Evolutionary conservation across 768 basidiomycete genomes (phyloP), one percentile per base, ranked within the genome.

Genomic region (button mushroom (Agaricus bisporus)): DNA sequence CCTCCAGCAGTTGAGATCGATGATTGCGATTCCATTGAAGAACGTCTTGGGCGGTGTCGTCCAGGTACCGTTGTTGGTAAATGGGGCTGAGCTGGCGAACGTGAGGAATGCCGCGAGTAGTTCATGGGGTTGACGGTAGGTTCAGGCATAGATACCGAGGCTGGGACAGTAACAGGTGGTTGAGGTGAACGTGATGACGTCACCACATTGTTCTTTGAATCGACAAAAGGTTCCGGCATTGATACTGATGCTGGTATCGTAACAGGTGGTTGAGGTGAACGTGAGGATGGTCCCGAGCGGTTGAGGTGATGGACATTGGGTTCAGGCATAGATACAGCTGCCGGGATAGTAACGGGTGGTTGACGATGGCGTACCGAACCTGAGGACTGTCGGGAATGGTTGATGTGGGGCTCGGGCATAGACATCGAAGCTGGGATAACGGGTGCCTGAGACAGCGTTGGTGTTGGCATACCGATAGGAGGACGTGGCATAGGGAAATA

Each of bases 401-500:
- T 32, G 32, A 32, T 7, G 11, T 32, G 7, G 11, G 32, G 32
- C 5, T 32, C 32, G 11, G 32, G 32, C 22, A 22, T 22, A 22
- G 22, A 22, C 22, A 22, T 22, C 22, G 22, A 22, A 22, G 22
- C 22, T 12, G 37, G 36, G 10, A 25, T 38, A 18, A 39, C 36
- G 18, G 18, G 48, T 6, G 36, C 35, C 26, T 39, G 48, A 18
- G 48, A 18, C 36, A 17, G 3, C 18, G 18, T 29, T 9, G 53
- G 46, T 14, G 11, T 11, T 14, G 53, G 47, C 46, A 48, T 43
- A 20, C 42, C 20, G 11, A 45, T 8, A 2, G 53, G 53, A 22
- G 53, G 53, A 32, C 46, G 46, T 6, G 46, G 53, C 53, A 54
- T 54, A 7, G 46, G 29, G n/a, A 54, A 35, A 35, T 48, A 54